These are phyloP conservation scores for Neurospora pannonica DNA, from an alignment of 495 filamentous ascomycete species.

Conservation along the genomic window DNA sequence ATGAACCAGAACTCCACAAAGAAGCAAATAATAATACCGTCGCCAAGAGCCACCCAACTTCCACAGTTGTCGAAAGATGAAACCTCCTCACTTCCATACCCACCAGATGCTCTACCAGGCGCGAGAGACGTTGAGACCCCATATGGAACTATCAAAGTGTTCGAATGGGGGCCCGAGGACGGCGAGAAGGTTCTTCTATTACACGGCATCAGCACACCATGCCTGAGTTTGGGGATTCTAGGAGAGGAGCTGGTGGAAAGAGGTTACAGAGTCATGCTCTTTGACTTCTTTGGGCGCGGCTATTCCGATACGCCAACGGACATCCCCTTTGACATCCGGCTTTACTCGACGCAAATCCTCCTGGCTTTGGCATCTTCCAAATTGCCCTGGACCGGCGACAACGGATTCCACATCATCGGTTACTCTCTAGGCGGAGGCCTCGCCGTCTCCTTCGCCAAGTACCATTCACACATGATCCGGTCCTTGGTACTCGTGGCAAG, in stretches of 20 bases:
- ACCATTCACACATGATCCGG: slow-evolving; percentile 58
- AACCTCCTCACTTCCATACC: slow-evolving; percentile 46
- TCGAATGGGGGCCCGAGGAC: slow-evolving; percentile 70
- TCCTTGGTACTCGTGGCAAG: slow-evolving; percentile 69
- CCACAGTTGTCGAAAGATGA: slow-evolving; percentile 12
- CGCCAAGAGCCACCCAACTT: slow-evolving; percentile 12
- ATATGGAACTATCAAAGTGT: slow-evolving; percentile 64
- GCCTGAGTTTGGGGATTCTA: slow-evolving; percentile 53
- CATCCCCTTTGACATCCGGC: slow-evolving; percentile 54
- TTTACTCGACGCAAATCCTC: slow-evolving; percentile 68
- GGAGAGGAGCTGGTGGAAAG: slow-evolving; percentile 54
- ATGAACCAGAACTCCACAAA: neutral
- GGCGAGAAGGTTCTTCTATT: slow-evolving; percentile 67
- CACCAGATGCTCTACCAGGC: slow-evolving; percentile 65
- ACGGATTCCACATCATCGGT: slow-evolving; percentile 59
- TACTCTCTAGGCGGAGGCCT: slow-evolving; percentile 82
- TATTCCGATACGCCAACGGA: slow-evolving; percentile 63
- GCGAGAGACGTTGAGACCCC: slow-evolving; percentile 63
- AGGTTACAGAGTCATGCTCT: slow-evolving; percentile 70
- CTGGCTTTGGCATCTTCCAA: slow-evolving; percentile 59
- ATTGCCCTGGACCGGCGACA: slow-evolving; percentile 36
- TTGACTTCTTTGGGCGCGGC: slow-evolving; percentile 74
- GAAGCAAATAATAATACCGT: slow-evolving; percentile 12
- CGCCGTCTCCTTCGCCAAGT: slow-evolving; percentile 57
- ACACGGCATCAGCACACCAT: slow-evolving; percentile 74